phyloP scores from a whole-genome alignment of 1,284 basidiomycete species.

The Chondrostereum purpureum region DNA sequence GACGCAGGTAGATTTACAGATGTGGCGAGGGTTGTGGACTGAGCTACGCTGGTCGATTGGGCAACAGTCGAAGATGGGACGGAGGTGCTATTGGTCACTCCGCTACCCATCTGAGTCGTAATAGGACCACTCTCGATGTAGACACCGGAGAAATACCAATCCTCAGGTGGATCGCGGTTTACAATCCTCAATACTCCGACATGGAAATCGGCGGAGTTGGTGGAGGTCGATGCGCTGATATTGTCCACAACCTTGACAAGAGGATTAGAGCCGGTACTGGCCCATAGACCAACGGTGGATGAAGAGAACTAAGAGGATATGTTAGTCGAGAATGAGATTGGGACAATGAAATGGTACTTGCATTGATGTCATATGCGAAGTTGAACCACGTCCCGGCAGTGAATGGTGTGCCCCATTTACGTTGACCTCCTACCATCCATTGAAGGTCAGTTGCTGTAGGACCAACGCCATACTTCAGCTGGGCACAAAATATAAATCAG shows the following conservation, averaged over 20 bases:
- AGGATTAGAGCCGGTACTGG: conserved; percentile 41
- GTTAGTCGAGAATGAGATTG: no score
- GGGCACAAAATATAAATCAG: not conserved
- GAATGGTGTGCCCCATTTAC: conserved; percentile 48
- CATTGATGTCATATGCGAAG: conserved; percentile 58
- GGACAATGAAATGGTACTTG: no score
- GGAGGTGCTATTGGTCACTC: no score
- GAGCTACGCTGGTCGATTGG: no score
- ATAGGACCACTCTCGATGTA: conserved; percentile 54
- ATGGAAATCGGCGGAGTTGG: conserved; percentile 61
- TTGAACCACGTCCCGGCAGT: conserved; percentile 55
- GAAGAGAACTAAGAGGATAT: conserved; percentile 39
- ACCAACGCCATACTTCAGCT: conserved; percentile 54
- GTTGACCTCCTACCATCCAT: conserved; percentile 43
- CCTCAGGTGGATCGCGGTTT: conserved; percentile 40
- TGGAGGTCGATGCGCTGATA: conserved; percentile 44
- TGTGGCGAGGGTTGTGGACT: no score
- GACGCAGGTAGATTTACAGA: no score
- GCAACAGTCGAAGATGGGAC: no score
- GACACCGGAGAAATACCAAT: conserved; percentile 56
- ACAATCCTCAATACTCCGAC: conserved; percentile 54
- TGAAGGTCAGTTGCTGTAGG: conserved; percentile 42
- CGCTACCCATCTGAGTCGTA: conserved; percentile 42
- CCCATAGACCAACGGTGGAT: conserved; percentile 53
- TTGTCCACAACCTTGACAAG: conserved; percentile 46